A percentile compares a stretch with the other conserved stretches of the same genome.
phyloP scores from a whole-genome alignment of 2,329 filamentous ascomycete species.

The Penicillium decumbens region DNA sequence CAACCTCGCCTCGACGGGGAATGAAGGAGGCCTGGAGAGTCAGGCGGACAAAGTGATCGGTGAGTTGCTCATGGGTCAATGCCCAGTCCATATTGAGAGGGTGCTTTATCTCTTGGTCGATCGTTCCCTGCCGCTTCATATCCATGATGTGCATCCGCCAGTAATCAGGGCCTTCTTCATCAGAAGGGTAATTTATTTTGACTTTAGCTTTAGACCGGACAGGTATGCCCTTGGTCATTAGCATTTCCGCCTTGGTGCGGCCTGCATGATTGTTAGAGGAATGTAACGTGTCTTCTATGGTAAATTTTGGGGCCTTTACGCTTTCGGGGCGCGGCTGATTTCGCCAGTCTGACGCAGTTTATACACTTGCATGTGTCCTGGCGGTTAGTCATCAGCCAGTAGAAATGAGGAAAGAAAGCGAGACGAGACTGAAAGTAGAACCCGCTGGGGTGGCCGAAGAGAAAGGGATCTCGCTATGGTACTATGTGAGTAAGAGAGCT shows the following conservation, averaged over 20 bases:
- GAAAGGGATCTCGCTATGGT: conserved; percentile 49
- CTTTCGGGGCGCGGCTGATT: conserved; percentile 5
- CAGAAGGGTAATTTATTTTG: conserved; percentile 1
- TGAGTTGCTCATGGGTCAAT: conserved; percentile 45
- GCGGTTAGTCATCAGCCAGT: conserved; percentile 50
- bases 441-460: conserved; percentile 54
- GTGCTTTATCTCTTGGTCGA: conserved; percentile 49
- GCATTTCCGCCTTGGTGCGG: conserved; percentile 8
- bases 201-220: not conserved
- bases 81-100: conserved; percentile 54
- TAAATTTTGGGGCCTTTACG: not conserved
- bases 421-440: conserved; percentile 51
- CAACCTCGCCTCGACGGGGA: conserved; percentile 54
- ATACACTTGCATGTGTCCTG: conserved; percentile 47
- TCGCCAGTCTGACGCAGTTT: not conserved
- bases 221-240: not conserved
- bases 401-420: conserved; percentile 55
- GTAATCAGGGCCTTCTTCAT: conserved; percentile 21
- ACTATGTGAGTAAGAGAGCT: not conserved
- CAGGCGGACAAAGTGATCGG: conserved; percentile 41
- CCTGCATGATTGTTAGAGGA: conserved; percentile 5
- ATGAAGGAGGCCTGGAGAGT: conserved; percentile 47
- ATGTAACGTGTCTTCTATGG: not conserved
- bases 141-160: conserved; percentile 39
- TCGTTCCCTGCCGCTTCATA: conserved; percentile 38